Percentiles rank a stretch among this genome's conserved stretches.
phyloP scores from a whole-genome alignment of 352 stramenopile genomes.

The Elongisporangium anandrum region DNA sequence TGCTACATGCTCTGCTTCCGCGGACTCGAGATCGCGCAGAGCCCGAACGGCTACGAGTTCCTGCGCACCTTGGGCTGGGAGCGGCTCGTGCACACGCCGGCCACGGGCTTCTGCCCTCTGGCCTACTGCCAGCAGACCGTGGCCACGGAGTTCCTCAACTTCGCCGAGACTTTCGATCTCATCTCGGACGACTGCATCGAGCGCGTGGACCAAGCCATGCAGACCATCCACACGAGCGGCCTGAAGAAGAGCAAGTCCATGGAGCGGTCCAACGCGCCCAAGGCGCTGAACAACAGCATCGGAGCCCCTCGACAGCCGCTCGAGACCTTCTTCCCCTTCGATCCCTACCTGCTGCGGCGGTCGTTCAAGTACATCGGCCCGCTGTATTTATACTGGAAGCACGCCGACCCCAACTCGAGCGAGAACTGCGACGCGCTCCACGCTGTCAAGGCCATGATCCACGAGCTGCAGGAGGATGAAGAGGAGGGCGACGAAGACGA shows the following conservation, averaged over 20 bases:
- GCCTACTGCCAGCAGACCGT: conserved; percentile 77
- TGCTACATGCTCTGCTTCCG: conserved; percentile 98
- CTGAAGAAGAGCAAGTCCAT: conserved; percentile 50
- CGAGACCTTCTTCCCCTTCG: conserved; percentile 96
- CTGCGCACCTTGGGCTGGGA: conserved; percentile 81
- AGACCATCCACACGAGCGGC: conserved; percentile 28
- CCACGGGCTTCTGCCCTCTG: conserved; percentile 53
- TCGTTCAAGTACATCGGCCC: conserved; percentile 92
- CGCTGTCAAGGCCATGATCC: conserved; percentile 59
- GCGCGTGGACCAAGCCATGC: conserved; percentile 67
- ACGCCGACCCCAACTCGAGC: conserved; percentile 70
- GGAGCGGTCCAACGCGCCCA: conserved; percentile 58
- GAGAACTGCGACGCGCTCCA: conserved; percentile 66
- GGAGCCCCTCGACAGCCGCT: conserved; percentile 51
- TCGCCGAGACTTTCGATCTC: conserved; percentile 73
- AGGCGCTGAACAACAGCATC: conserved; percentile 15
- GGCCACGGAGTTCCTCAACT: conserved; percentile 78
- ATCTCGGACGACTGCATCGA: conserved; percentile 76
- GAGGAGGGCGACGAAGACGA: conserved; percentile 30
- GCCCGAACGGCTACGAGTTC: conserved; percentile 71
- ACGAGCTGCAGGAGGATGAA: conserved; percentile 44
- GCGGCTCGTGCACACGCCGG: conserved; percentile 54
- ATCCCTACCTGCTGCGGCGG: conserved; percentile 93
- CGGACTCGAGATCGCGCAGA: conserved; percentile 82
- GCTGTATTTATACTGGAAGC: conserved; percentile 94